phyloP scores from a whole-genome alignment of 805 yeast genomes.

The Kurtzmaniella fragi region DNA sequence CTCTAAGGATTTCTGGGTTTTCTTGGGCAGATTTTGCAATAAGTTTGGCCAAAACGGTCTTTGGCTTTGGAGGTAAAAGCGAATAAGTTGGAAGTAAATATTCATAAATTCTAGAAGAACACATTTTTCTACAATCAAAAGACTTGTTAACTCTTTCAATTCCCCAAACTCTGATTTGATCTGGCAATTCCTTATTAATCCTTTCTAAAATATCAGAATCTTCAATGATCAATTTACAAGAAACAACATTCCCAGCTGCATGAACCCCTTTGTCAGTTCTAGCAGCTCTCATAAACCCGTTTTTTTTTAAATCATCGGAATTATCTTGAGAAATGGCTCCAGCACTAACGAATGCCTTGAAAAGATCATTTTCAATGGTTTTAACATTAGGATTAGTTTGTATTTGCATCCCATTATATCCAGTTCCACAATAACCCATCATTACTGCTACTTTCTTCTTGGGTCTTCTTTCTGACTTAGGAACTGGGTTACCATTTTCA shows the following conservation, averaged over 20 bases:
- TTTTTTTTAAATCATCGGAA: conserved; percentile 81
- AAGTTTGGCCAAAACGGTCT: conserved; percentile 57
- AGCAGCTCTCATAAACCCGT: conserved; percentile 83
- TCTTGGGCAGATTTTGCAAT: conserved; percentile 48
- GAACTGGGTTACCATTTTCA: conserved; percentile 58
- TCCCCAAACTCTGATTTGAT: conserved; percentile 90
- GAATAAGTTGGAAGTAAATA: conserved; percentile 90
- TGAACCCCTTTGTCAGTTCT: conserved; percentile 95
- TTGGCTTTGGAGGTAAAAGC: conserved; percentile 85
- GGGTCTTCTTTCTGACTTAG: conserved; percentile 61
- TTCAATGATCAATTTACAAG: conserved; percentile 78
- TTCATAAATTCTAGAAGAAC: conserved; percentile 94
- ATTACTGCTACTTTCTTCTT: conserved; percentile 86
- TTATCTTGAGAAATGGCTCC: conserved; percentile 88
- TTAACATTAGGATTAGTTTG: conserved; percentile 71
- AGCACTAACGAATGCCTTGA: conserved; percentile 75
- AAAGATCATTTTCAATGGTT: conserved; percentile 88
- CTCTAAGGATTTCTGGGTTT: conserved; percentile 55
- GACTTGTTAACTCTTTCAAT: conserved; percentile 81
- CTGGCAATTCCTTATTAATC: conserved; percentile 75
- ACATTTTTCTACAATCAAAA: conserved; percentile 92
- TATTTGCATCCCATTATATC: conserved; percentile 93
- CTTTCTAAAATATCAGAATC: conserved; percentile 69
- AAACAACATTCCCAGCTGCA: conserved; percentile 91
- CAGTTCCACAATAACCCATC: conserved; percentile 94